Percentiles rank a stretch among this genome's conserved stretches.
These are phyloP conservation scores for Trichoderma sp. DNA, from an alignment of 2,329 filamentous ascomycete species.

Conservation along the genomic window DNA sequence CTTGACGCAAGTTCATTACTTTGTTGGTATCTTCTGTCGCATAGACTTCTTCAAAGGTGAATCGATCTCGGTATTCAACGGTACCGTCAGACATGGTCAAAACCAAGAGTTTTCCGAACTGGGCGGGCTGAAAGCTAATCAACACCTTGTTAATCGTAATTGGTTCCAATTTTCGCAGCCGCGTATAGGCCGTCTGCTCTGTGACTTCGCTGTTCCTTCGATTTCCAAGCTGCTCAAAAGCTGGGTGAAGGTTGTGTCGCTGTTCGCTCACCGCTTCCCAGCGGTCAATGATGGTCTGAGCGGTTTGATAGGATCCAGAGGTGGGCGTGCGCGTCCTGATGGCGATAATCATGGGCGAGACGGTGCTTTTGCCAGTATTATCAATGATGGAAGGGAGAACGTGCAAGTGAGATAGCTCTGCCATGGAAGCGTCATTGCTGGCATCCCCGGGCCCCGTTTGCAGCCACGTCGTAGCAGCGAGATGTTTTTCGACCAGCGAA, in stretches of 20 bases:
- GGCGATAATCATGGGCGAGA: conserved; percentile 64
- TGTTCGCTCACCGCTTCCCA: conserved; percentile 74
- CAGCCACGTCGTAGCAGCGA: conserved; percentile 59
- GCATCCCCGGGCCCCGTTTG: conserved; percentile 46
- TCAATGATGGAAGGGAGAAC: conserved; percentile 67
- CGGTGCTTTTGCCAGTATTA: conserved; percentile 52
- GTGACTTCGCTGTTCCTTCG: conserved; percentile 55
- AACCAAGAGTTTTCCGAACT: conserved; percentile 69
- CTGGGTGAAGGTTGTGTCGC: conserved; percentile 65
- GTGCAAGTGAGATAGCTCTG: conserved; percentile 70
- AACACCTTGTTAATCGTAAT: conserved; percentile 69
- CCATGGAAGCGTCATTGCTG: conserved; percentile 50
- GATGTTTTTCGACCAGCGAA: conserved; percentile 52
- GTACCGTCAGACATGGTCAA: conserved; percentile 78
- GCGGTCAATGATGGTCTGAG: conserved; percentile 72
- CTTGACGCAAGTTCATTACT: conserved; percentile 70
- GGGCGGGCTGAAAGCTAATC: conserved; percentile 64
- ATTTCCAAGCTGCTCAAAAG: conserved; percentile 70
- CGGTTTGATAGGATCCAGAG: conserved; percentile 57
- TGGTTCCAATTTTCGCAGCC: conserved; percentile 65
- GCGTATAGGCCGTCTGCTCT: conserved; percentile 34
- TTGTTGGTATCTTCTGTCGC: conserved; percentile 61
- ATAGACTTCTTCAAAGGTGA: conserved; percentile 67
- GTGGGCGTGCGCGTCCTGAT: conserved; percentile 64
- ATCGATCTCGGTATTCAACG: conserved; percentile 75